A percentile compares a stretch with the other conserved stretches of the same genome.
Evolutionary conservation across 352 stramenopile genomes (phyloP).

Genomic region (Globisporangium cederbergense): DNA sequence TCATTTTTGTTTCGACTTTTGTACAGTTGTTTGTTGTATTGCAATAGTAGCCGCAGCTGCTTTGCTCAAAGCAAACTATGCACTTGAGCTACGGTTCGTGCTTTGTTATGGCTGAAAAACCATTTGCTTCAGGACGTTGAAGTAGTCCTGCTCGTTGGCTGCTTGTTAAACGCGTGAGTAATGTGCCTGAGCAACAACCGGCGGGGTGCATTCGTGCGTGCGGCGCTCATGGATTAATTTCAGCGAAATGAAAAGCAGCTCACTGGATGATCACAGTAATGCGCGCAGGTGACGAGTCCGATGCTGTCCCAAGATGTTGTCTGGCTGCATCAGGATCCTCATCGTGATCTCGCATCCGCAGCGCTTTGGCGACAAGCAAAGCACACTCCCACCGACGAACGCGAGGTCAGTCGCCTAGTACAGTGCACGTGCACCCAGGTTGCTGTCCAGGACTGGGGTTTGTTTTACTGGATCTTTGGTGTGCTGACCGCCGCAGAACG

Average conservation of each 20-base stretch:
- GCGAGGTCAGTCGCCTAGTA: too few relatives aligned
- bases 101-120: background rate
- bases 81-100: too few relatives aligned
- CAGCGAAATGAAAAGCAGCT: background rate
- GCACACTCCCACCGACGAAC: background rate
- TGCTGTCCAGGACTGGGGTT: too few relatives aligned
- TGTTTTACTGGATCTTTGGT: background rate
- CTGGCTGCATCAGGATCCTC: too few relatives aligned
- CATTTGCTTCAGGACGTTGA: background rate
- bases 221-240: background rate
- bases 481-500: background rate
- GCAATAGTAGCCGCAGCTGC: too few relatives aligned
- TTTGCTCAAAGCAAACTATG: too few relatives aligned
- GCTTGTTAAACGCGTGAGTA: background rate
- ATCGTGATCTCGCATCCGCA: background rate
- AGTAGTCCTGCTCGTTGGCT: background rate
- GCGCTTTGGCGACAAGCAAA: background rate
- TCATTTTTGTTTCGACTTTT: too few relatives aligned
- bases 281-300: background rate
- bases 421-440: too few relatives aligned
- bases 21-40: too few relatives aligned
- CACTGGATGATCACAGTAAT: background rate
- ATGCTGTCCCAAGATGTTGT: background rate
- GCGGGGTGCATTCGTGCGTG: background rate
- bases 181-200: constrained; percentile 2